Percentiles rank a stretch among this genome's conserved stretches.
Evolutionary conservation across 208 protist species (phyloP).

Genomic region (Leishmania aethiopica): DNA sequence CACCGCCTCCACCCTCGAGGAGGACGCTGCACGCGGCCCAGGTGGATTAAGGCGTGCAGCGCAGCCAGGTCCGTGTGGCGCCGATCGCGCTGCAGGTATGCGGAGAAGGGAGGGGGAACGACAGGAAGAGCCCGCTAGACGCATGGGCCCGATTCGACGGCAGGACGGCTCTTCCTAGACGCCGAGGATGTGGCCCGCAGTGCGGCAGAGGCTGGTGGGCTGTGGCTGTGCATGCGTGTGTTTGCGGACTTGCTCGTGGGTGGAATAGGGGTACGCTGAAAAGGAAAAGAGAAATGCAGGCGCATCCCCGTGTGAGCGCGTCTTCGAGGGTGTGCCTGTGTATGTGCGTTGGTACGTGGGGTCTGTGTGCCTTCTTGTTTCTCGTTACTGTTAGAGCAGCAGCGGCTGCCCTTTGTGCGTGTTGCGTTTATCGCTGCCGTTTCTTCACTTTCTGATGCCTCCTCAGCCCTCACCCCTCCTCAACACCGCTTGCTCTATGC

Average conservation of each 20-base stretch:
- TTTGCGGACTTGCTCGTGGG: not conserved
- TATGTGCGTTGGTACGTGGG: not conserved
- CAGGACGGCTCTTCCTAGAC: not conserved
- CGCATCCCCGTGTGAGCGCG: not conserved
- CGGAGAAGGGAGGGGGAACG: too few relatives aligned
- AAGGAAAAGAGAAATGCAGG: not conserved
- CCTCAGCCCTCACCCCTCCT: not conserved
- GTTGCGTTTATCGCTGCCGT: not conserved
- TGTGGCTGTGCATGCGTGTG: constrained; percentile 1
- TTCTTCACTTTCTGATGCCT: not conserved
- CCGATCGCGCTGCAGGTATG: not conserved
- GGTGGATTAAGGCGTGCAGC: not conserved
- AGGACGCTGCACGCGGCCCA: too few relatives aligned
- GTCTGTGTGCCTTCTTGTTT: not conserved
- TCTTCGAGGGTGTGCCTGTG: not conserved
- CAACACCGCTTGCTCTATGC: not conserved
- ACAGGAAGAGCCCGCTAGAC: not conserved
- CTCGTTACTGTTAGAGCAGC: not conserved
- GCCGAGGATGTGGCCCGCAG: not conserved
- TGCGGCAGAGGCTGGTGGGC: not conserved
- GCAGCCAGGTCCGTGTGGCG: not conserved
- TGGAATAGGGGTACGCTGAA: not conserved
- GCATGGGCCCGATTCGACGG: not conserved
- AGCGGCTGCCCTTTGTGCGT: not conserved
- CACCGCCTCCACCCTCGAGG: not conserved